Percentiles rank a stretch among this genome's conserved stretches.
Conservation (phyloP, 257 asterid genomes). For the Pogostemon cablin region DNA sequence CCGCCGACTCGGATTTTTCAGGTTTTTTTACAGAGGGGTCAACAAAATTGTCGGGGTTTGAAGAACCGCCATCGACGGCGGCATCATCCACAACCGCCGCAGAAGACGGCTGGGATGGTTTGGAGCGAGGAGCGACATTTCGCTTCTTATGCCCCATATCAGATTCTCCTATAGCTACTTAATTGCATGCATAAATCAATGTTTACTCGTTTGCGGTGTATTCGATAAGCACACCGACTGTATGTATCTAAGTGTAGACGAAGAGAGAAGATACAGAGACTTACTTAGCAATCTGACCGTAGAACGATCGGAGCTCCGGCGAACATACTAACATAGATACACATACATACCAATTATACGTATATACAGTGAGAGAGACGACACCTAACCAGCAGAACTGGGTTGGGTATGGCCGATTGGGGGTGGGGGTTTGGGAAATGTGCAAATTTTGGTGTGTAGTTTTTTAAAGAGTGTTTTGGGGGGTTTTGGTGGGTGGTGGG, state of each 20-base stretch:
- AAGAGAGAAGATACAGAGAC: slow-evolving; percentile 21
- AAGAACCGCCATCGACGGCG: slow-evolving; percentile 21
- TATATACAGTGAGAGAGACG: slow-evolving; percentile 21
- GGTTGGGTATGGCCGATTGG: neutral
- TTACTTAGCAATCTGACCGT: slow-evolving; percentile 34
- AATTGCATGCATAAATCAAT: slow-evolving; percentile 44
- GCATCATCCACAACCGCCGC: slow-evolving; percentile 27
- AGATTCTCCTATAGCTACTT: slow-evolving; percentile 30
- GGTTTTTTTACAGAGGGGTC: neutral
- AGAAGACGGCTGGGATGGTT: slow-evolving; percentile 32
- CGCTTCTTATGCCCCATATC: slow-evolving; percentile 59
- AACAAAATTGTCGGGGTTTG: slow-evolving; percentile 21
- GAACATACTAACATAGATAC: neutral
- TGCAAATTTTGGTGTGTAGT: slow-evolving; percentile 33
- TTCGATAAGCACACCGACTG: slow-evolving; percentile 9
- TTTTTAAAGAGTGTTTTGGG: neutral
- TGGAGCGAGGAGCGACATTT: slow-evolving; percentile 50
- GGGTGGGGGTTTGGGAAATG: slow-evolving; percentile 28
- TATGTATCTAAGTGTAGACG: slow-evolving; percentile 19
- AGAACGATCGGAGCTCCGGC: slow-evolving; percentile 34
- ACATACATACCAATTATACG: neutral
- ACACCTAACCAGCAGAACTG: slow-evolving; percentile 18
- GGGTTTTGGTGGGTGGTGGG: neutral
- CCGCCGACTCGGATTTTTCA: slow-evolving; percentile 30
- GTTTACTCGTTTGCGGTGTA: neutral